Evolutionary conservation across 148 eudicot genomes (phyloP), one percentile per base, ranked within the genome.

Genomic region (Fagopyrum tataricum): DNA sequence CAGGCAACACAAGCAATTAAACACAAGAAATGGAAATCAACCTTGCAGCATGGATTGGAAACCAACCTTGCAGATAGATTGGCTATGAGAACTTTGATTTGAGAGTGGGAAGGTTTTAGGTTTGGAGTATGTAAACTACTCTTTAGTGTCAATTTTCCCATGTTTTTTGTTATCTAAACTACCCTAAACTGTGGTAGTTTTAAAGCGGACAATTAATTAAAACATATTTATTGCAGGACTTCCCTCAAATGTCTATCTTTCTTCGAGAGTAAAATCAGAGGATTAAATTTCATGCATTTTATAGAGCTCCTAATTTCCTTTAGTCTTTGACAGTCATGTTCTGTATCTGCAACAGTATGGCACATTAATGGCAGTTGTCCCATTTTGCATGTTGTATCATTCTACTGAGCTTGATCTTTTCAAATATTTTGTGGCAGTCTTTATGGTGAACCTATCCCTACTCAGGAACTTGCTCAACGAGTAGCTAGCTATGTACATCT

Each of bases 401-500:
- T 44, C 49, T 6, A 8, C 49, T 46, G 49, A 46, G 49, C 14
- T 46, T 46, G 49, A 8, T 46, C 8, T 46, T 46, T 46, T 46
- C 10, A 8, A 46, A 46, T 46, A 46, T 46, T 46, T 46, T 46
- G 49, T 46, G 15, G 84, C 80, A 90, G 98, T 73, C 68, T 73
- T 37, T 90, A 90, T 84, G 96, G 98, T 46, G 98, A 94, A 58
- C 79, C 89, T 64, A 87, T 94, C 81, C 98, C 97, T 31, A 89
- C 87, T 41, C 87, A 91, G 85, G 98, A 91, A 80, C 98, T 94
- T 78, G 93, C 97, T 46, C 84, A 84, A 3, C 93, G 98, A 58
- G 97, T 94, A 78, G 97, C 98, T 15, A 94, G 98, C 78, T 94
- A 94, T 79, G 98, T 94, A 72, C 98, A 94, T 84, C 86, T 94